phyloP scores from a whole-genome alignment of 2,329 filamentous ascomycete species.

The Aspergillus sojae region DNA sequence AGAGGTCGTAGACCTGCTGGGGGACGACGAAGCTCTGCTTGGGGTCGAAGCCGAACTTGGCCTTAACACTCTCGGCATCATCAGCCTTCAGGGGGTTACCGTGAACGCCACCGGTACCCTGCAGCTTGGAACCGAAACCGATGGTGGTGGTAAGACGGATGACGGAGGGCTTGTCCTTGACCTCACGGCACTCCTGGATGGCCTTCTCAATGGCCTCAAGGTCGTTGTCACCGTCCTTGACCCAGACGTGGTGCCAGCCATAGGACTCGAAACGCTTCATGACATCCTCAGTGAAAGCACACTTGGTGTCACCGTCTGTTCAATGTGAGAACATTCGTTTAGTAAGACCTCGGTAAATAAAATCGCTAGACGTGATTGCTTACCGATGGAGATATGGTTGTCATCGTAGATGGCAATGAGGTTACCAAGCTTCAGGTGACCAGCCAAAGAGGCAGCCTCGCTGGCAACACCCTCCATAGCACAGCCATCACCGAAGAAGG shows the following conservation, averaged over 20 bases:
- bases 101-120: constrained; percentile 95
- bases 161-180: constrained; percentile 94
- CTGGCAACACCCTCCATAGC: constrained; percentile 96
- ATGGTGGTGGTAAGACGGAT: constrained; percentile 98
- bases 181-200: constrained; percentile 78
- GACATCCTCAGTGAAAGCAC: constrained; percentile 96
- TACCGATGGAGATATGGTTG: constrained; percentile 89
- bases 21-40: constrained; percentile 90
- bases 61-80: constrained; percentile 90
- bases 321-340: neutral
- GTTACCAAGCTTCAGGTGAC: constrained; percentile 97
- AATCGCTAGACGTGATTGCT: constrained; percentile 26
- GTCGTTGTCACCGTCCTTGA: constrained; percentile 87
- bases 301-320: constrained; percentile 88
- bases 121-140: constrained; percentile 88
- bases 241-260: constrained; percentile 88
- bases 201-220: constrained; percentile 85
- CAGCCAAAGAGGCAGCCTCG: constrained; percentile 89
- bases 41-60: constrained; percentile 94
- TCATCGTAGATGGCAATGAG: constrained; percentile 97
- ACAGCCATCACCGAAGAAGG: constrained; percentile 96
- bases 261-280: constrained; percentile 93
- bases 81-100: constrained; percentile 94
- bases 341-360: neutral
- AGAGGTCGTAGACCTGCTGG: constrained; percentile 90